Evolutionary conservation across 192 early-diverging fungal species (phyloP), one percentile per base, ranked within the genome.

Genomic region (Phlyctochytrium arcticum): DNA sequence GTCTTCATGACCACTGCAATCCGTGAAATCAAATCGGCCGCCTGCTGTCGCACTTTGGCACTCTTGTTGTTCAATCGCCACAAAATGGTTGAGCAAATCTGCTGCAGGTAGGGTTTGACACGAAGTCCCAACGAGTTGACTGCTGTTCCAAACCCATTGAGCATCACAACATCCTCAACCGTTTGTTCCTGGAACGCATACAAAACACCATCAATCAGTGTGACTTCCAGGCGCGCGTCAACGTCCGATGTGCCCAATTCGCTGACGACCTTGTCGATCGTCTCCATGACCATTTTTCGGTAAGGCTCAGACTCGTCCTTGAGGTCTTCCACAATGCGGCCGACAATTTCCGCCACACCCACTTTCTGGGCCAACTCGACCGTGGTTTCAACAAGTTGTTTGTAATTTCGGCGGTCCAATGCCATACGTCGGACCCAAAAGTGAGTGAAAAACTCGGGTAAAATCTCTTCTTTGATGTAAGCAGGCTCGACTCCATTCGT

Each of bases 151-250:
- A 99, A 97, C 17, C 93, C 96, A 62, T 96, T 96, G 34, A 98
- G 73, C 86, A 97, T 91, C 36, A 91, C 82, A 49, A 85, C 79
- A 68, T 91, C 96, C 68, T 95, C 94, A n/a, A 88, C 82, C 0
- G 92, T 92, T 67, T 97, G 97, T 76, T 99, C 94, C 79, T 99
- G 95, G 86, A 99, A 99, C 6, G 97, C 94, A 72, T 92, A 98
- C 46, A 99, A 70, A 31, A 95, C 90, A 48, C 94, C 97, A 71
- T 99, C 97, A 66, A 99, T 93, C 65, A 99, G 73, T n/a, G 89
- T 79, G 75, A 95, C 94, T 71, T 96, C 95, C 65, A 96, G 74
- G 15, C 95, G 84, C 29, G 82, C 85, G 55, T 96, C 93, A 21
- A 99, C 85, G 78, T 99, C 97, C 9, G 92, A 85, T 5, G 90